Percentiles rank a stretch among this genome's conserved stretches.
Evolutionary conservation across 495 filamentous ascomycete species (phyloP).

Genomic region (Aspergillus baeticus): DNA sequence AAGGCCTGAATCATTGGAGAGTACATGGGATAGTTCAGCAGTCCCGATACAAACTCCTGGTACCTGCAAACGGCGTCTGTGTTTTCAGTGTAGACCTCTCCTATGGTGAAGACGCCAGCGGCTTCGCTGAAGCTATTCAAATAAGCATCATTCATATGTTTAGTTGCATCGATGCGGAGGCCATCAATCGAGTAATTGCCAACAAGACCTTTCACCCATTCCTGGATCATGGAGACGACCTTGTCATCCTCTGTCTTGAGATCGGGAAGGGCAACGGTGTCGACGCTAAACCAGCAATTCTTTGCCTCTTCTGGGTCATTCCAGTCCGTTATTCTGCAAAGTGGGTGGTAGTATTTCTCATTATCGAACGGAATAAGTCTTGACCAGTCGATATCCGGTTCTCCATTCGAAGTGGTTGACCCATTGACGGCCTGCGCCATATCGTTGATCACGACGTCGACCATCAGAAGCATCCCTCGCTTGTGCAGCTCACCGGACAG

Average conservation of each 20-base stretch:
- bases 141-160: slow-evolving; percentile 34
- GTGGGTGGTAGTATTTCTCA: slow-evolving; percentile 55
- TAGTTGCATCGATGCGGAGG: slow-evolving; percentile 65
- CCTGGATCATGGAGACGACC: slow-evolving; percentile 51
- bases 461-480: slow-evolving; percentile 57
- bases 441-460: slow-evolving; percentile 69
- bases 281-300: slow-evolving; percentile 58
- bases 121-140: slow-evolving; percentile 5
- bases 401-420: slow-evolving; percentile 14
- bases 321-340: slow-evolving; percentile 53
- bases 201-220: slow-evolving; percentile 60
- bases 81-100: slow-evolving; percentile 10
- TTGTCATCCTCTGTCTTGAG: slow-evolving; percentile 55
- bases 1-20: slow-evolving; percentile 57
- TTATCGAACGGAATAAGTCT: slow-evolving; percentile 59
- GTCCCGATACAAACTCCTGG: slow-evolving; percentile 6
- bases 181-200: slow-evolving; percentile 67
- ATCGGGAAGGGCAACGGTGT: slow-evolving; percentile 59
- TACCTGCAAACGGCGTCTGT: slow-evolving; percentile 5
- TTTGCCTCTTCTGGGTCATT: slow-evolving; percentile 17
- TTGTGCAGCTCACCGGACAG: slow-evolving; percentile 23
- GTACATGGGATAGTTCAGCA: slow-evolving; percentile 40
- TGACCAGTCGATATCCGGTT: slow-evolving; percentile 50
- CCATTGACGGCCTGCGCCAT: slow-evolving; percentile 53
- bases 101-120: slow-evolving; percentile 11